phyloP scores from a whole-genome alignment of 768 basidiomycete species.

The Rhizopogon vesiculosus region DNA sequence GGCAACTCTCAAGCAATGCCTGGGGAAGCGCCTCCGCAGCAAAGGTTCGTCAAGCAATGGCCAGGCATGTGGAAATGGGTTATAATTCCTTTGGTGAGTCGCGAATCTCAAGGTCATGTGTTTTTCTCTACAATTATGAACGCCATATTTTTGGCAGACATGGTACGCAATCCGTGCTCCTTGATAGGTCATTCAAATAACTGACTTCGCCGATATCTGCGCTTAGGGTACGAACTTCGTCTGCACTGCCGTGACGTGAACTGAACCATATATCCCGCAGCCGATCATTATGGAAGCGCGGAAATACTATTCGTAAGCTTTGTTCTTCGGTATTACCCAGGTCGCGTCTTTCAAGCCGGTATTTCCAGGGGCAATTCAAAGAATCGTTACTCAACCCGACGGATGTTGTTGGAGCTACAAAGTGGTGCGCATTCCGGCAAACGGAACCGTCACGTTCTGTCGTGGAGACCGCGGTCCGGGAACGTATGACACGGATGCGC shows the following conservation, averaged over 20 bases:
- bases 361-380: slow-evolving; percentile 64
- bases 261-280: slow-evolving; percentile 29
- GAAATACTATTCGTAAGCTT: slow-evolving; percentile 72
- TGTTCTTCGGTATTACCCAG: background rate
- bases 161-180: slow-evolving; percentile 38
- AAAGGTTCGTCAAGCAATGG: slow-evolving; percentile 67
- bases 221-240: slow-evolving; percentile 20
- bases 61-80: slow-evolving; percentile 50
- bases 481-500: slow-evolving; percentile 68
- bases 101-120: background rate
- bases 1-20: slow-evolving; percentile 83
- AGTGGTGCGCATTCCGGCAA: slow-evolving; percentile 78
- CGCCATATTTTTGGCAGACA: slow-evolving; percentile 34
- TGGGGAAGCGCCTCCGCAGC: slow-evolving; percentile 73
- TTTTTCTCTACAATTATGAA: slow-evolving; percentile 10
- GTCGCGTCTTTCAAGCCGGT: background rate
- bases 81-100: slow-evolving; percentile 43
- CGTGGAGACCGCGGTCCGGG: slow-evolving; percentile 61
- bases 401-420: slow-evolving; percentile 67
- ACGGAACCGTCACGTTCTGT: slow-evolving; percentile 44
- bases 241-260: background rate
- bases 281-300: slow-evolving; percentile 84
- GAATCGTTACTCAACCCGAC: slow-evolving; percentile 35
- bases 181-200: slow-evolving; percentile 3
- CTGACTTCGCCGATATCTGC: slow-evolving; percentile 1